A percentile compares a stretch with the other conserved stretches of the same genome.
Conservation (phyloP, 768 basidiomycete species). For the Lentinula detonsa region DNA sequence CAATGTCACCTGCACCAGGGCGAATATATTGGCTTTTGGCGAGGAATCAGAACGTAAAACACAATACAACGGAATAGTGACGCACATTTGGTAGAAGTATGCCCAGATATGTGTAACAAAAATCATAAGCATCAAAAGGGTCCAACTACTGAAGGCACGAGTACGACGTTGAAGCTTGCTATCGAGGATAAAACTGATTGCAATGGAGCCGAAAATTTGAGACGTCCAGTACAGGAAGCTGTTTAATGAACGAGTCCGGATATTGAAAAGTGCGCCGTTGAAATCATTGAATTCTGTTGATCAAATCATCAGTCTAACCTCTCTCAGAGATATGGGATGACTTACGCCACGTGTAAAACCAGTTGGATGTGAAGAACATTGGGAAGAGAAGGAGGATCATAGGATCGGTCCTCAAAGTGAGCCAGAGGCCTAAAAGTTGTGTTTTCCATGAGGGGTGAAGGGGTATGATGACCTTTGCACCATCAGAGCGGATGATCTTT, state of each 20-base stretch:
- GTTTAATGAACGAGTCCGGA: constrained; percentile 72
- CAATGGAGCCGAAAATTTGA: constrained; percentile 70
- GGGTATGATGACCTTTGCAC: constrained; percentile 55
- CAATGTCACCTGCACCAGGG: constrained; percentile 38
- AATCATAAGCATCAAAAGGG: constrained; percentile 52
- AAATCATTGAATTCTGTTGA: constrained; percentile 68
- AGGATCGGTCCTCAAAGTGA: constrained; percentile 65
- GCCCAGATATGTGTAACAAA: constrained; percentile 72
- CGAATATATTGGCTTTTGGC: constrained; percentile 22
- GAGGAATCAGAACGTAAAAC: neutral
- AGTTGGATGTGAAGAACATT: constrained; percentile 81
- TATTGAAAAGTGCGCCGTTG: constrained; percentile 77
- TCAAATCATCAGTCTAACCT: neutral
- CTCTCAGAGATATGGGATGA: neutral
- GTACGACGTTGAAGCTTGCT: constrained; percentile 50
- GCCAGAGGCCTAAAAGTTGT: constrained; percentile 64
- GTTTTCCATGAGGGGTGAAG: constrained; percentile 74
- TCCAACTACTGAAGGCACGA: constrained; percentile 71
- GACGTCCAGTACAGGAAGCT: constrained; percentile 76
- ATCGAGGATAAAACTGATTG: constrained; percentile 69
- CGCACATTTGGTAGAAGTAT: constrained; percentile 69
- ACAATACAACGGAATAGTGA: constrained; percentile 1
- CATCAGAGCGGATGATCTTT: constrained; percentile 71
- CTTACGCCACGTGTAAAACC: constrained; percentile 84
- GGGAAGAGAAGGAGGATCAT: constrained; percentile 73